Percentiles rank a stretch among this genome's conserved stretches.
phyloP scores from a whole-genome alignment of 345 rosid species.

The Populus pruinosa region DNA sequence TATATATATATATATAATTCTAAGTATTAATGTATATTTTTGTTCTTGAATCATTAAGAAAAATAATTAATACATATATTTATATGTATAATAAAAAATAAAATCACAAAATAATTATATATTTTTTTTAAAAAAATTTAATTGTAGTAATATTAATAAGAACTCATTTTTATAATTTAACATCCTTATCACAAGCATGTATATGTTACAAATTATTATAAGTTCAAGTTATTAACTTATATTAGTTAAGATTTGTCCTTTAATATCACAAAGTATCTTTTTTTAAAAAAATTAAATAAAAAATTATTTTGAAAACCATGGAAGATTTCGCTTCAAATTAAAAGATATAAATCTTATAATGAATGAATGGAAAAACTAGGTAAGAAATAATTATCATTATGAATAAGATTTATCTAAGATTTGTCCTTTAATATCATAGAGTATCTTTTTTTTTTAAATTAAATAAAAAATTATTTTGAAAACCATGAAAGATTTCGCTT shows the following conservation, averaged over 20 bases:
- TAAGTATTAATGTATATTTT: not conserved
- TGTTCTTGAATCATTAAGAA: not conserved
- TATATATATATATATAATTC: not conserved
- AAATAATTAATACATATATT: not conserved
- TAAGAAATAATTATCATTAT: not conserved
- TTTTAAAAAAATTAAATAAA: slow-evolving; percentile 3
- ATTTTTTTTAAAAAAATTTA: not conserved
- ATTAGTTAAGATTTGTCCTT: not conserved
- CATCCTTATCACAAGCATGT: not conserved
- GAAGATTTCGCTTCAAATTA: not conserved
- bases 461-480: not conserved
- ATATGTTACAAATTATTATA: not conserved
- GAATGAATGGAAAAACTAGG: not conserved
- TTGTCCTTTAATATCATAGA: not conserved
- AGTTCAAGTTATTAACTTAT: not conserved
- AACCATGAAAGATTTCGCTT: not conserved
- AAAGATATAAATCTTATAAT: not conserved
- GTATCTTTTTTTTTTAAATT: not conserved
- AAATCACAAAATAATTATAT: not conserved
- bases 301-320: not conserved
- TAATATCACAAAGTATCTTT: not conserved
- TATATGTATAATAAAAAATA: not conserved
- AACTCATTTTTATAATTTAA: not conserved
- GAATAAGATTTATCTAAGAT: too few species aligned
- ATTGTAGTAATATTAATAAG: not conserved